Evolutionary conservation across 495 filamentous ascomycete species (phyloP).

Genomic region (Cercophora newfieldiana): DNA sequence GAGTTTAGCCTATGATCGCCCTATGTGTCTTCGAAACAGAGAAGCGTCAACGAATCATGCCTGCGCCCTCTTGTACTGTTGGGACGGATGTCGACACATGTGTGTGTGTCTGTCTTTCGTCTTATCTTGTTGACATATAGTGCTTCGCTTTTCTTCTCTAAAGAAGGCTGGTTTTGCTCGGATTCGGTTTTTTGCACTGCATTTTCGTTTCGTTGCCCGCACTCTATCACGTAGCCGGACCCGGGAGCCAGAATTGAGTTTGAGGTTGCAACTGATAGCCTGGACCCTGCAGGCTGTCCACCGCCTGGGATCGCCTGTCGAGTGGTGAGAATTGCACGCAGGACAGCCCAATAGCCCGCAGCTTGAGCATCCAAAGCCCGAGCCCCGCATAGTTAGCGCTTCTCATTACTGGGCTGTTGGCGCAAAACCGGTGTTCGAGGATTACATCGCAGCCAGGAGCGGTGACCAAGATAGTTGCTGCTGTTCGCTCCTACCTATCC

Average conservation of each 20-base stretch:
- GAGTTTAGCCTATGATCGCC: constrained; percentile 8
- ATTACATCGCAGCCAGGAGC: not conserved
- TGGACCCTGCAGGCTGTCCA: constrained; percentile 7
- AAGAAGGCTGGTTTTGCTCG: too few relatives aligned
- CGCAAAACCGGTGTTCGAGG: not conserved
- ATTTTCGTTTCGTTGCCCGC: not conserved
- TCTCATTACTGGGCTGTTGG: too few relatives aligned
- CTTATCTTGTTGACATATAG: not conserved
- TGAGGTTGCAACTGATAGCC: not conserved
- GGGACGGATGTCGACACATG: not conserved
- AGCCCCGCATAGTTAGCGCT: not conserved
- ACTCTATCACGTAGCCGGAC: not conserved
- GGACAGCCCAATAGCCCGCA: not conserved
- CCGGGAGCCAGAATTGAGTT: constrained; percentile 9
- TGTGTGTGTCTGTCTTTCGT: not conserved
- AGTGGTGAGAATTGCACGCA: not conserved
- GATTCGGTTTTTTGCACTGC: not conserved
- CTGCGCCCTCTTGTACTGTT: not conserved
- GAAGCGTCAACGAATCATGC: constrained; percentile 1
- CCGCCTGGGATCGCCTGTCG: not conserved
- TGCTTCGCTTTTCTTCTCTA: too few relatives aligned
- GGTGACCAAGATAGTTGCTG: constrained; percentile 3
- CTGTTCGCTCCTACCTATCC: too few relatives aligned
- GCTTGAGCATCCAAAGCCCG: not conserved
- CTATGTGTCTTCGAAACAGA: not conserved